Evolutionary conservation across 2,329 filamentous ascomycete species (phyloP).

Genomic region (Verticillium isaacii): DNA sequence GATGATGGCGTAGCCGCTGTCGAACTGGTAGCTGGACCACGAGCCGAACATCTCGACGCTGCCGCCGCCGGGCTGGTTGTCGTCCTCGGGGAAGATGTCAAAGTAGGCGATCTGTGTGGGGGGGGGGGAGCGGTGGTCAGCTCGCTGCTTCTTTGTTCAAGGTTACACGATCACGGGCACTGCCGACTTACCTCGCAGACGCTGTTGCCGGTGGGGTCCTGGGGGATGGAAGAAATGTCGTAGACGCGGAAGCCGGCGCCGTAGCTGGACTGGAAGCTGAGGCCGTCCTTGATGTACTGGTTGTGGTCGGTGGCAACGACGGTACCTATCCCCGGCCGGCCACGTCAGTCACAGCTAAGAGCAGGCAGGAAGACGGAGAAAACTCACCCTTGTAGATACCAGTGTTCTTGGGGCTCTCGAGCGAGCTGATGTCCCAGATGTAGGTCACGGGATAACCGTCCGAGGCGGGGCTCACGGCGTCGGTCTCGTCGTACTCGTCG

Average conservation of each 20-base stretch:
- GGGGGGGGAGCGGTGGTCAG: neutral
- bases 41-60: slow-evolving; percentile 7
- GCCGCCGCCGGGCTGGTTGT: slow-evolving; percentile 10
- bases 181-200: slow-evolving; percentile 30
- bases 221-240: slow-evolving; percentile 25
- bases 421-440: slow-evolving; percentile 37
- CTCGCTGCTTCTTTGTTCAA: neutral
- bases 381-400: slow-evolving; percentile 28
- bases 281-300: slow-evolving; percentile 33
- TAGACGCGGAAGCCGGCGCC: slow-evolving; percentile 30
- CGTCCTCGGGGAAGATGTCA: slow-evolving; percentile 12
- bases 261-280: slow-evolving; percentile 39
- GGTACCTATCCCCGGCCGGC: slow-evolving; percentile 29
- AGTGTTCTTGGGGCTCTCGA: slow-evolving; percentile 32
- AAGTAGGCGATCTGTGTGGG: slow-evolving; percentile 10
- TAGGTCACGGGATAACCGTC: slow-evolving; percentile 38
- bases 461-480: slow-evolving; percentile 26
- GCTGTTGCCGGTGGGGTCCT: slow-evolving; percentile 36
- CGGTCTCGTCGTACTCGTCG: slow-evolving; percentile 42
- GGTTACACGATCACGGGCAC: neutral
- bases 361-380: neutral
- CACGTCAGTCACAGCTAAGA: neutral
- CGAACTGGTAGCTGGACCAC: slow-evolving; percentile 8
- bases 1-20: slow-evolving; percentile 9
- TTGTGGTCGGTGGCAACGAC: slow-evolving; percentile 18